These are phyloP conservation scores for Tuber microsphaerosporum DNA, from an alignment of 495 filamentous ascomycete species.

Conservation along the genomic window DNA sequence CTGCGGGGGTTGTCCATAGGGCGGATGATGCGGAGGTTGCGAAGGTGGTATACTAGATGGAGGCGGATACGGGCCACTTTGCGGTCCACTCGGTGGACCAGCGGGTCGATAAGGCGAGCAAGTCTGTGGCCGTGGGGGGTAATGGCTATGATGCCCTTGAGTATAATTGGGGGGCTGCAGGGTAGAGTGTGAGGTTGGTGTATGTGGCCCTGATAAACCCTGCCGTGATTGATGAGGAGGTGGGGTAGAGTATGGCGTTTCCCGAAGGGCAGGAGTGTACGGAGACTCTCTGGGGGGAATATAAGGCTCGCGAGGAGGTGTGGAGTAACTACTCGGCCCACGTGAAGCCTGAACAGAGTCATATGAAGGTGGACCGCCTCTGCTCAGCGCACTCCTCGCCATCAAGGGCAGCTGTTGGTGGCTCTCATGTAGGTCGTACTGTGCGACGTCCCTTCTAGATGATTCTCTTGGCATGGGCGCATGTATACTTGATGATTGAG, in stretches of 20 bases:
- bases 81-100: constrained; percentile 4
- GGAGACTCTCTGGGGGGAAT: constrained; percentile 4
- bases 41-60: constrained; percentile 21
- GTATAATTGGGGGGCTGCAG: constrained; percentile 5
- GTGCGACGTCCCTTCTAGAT: constrained; percentile 20
- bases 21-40: constrained; percentile 13
- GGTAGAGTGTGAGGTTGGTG: constrained; percentile 20
- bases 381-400: constrained; percentile 12
- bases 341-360: background rate
- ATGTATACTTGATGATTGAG: constrained; percentile 14
- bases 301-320: constrained; percentile 9
- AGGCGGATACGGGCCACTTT: constrained; percentile 11
- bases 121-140: constrained; percentile 10
- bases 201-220: constrained; percentile 10
- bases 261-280: constrained; percentile 13
- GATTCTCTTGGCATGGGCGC: constrained; percentile 23
- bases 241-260: constrained; percentile 21
- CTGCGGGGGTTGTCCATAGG: constrained; percentile 17
- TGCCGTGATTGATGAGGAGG: constrained; percentile 16
- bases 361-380: constrained; percentile 14
- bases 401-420: constrained; percentile 18
- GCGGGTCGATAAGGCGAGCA: constrained; percentile 6
- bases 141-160: constrained; percentile 5
- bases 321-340: constrained; percentile 5
- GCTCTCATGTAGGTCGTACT: constrained; percentile 27